Evolutionary conservation across 2,329 filamentous ascomycete species (phyloP), one percentile per base, ranked within the genome.

Genomic region (Microdochium trichocladiopsis): DNA sequence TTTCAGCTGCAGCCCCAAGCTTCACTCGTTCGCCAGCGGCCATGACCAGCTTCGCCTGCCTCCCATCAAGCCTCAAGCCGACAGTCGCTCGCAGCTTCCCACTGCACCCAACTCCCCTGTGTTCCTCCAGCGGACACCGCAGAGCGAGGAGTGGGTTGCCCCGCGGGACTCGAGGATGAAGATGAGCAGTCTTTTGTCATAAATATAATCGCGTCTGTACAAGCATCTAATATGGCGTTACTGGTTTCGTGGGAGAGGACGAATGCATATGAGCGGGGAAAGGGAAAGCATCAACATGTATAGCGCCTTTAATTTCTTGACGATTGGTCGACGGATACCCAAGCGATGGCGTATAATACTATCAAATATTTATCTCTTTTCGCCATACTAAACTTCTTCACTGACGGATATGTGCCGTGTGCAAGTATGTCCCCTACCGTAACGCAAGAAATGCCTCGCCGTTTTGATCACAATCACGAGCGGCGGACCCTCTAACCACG

Each of bases 91-190:
- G 6, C 63, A 63, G 41, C 55, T 68, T 4, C 61, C 61, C 11
- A 70, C 68, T 4, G 68, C 66, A 14, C 67, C 68, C 8, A 70
- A 58, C 55, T 69, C 68, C 4, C 68, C 68, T 18, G 41, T 45
- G 18, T 45, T 18, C 18, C 12, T 18, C 16, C 41, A 45, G n/a
- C 21, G 41, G 18, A 18, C n/a, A 16, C 4, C 41, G 5, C 41
- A 16, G 11, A 18, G 5, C 22, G 41, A 45, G 41, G 41, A 45
- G n/a, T 45, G 41, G 41, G 10, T 18, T 16, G 41, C 21, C 22
- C 14, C 16, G 41, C 10, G 41, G 18, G 41, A 45, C 12, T 16
- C 18, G 41, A 45, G 41, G 12, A 45, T 45, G 41, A 45, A 45
- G 41, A 45, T 45, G 41, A 45, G 41, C 41, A 45, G 18, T 22